Evolutionary conservation across 2,329 filamentous ascomycete genomes (phyloP).

Genomic region (Sarocladium strictum): DNA sequence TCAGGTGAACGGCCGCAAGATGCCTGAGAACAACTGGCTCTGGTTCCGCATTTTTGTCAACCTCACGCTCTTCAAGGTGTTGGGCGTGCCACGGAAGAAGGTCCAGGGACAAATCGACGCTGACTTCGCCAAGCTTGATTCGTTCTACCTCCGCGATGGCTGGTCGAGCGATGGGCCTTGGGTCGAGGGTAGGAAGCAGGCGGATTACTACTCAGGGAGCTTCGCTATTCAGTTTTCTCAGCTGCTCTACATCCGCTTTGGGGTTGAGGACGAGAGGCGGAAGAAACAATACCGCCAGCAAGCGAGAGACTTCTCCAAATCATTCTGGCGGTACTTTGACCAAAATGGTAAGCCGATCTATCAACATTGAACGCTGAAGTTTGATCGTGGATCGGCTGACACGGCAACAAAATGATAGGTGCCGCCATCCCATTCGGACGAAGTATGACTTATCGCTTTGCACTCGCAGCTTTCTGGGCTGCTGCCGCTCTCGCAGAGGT

Average conservation of each 20-base stretch:
- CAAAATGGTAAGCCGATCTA: slow-evolving; percentile 30
- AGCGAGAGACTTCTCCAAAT: slow-evolving; percentile 30
- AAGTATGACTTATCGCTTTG: slow-evolving; percentile 45
- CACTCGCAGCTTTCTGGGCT: slow-evolving; percentile 42
- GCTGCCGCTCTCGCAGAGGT: slow-evolving; percentile 37
- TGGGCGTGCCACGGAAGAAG: slow-evolving; percentile 27
- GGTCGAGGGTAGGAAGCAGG: slow-evolving; percentile 28
- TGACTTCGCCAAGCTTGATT: slow-evolving; percentile 34
- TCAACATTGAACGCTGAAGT: neutral
- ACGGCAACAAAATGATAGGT: slow-evolving; percentile 24
- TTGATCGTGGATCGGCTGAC: neutral
- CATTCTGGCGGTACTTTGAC: slow-evolving; percentile 44
- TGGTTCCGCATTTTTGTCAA: slow-evolving; percentile 48
- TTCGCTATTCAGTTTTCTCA: slow-evolving; percentile 49
- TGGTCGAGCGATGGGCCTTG: slow-evolving; percentile 44
- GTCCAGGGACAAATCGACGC: slow-evolving; percentile 27
- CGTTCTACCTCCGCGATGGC: slow-evolving; percentile 37
- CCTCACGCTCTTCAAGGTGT: slow-evolving; percentile 35
- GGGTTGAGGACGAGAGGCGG: slow-evolving; percentile 32
- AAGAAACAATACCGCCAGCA: slow-evolving; percentile 29
- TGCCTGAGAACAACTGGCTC: slow-evolving; percentile 44
- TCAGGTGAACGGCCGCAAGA: slow-evolving; percentile 35
- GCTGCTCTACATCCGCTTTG: slow-evolving; percentile 38
- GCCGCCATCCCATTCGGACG: slow-evolving; percentile 46
- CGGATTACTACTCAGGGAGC: slow-evolving; percentile 48